Base-by-base conservation (phyloP, 768 basidiomycete species). In the Termitomyces titanicus region DNA sequence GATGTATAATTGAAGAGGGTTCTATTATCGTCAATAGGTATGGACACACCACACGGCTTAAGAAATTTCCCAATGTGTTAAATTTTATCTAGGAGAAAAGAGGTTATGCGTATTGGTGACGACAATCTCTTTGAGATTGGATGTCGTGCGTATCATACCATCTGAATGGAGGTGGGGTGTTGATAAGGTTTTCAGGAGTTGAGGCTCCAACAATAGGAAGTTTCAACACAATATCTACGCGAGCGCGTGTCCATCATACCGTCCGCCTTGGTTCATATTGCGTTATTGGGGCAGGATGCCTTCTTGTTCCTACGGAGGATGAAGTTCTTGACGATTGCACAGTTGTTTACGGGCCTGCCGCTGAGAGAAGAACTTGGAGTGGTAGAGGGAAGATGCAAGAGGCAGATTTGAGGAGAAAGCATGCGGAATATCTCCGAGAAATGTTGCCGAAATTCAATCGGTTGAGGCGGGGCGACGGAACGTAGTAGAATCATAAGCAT, bases 101-200 rank as follows among this genome's bases (percentile, higher is more conserved):
- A 93, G 65, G 82, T 88, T 34, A 92, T 98, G 93, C 83, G 86
- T 18, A 93, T 99, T 46, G 96, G 96, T 5, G 87, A 96, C 68
- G 85, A 91, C 57, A 98, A 98, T 68, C 75, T 94, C 55, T 96
- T 99, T 64, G 93, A 97, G 72, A 92, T 97, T 51, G 92, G 90
- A 20, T 92, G 88, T 69, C 88, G 96, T 96, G 65, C 58, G 91
- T 84, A 17, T 37, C 12, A 40, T 35, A 34, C 40, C 39, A 31
- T 18, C 25, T 46, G 11, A n/a, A 29, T 31, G 10, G n/a, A 20
- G n/a, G 17, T 39, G 22, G 13, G 42, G 10, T 9, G 12, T 34
- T 56, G 22, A 51, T n/a, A 47, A 7, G 17, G 18, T 7, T 25
- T 47, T 39, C 64, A 97, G 94, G 93, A 31, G 81, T 98, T 44